These are phyloP conservation scores for Elsinoe necatrix DNA, from an alignment of 2,329 filamentous ascomycete species.

Conservation along the genomic window DNA sequence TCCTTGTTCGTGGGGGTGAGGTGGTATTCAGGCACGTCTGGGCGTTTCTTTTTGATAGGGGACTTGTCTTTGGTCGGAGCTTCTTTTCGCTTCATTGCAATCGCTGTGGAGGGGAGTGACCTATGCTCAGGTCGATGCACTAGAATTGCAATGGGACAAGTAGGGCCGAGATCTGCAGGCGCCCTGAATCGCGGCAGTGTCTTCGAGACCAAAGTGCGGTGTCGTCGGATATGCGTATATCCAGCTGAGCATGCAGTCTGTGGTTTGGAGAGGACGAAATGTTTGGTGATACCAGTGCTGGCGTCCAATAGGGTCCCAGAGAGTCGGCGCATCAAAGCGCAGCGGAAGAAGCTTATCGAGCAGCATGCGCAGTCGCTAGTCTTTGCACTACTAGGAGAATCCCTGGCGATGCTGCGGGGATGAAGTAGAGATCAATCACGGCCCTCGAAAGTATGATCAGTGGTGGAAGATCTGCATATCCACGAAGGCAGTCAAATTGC, in stretches of 20 bases:
- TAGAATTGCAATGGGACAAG: neutral
- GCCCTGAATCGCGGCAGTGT: neutral
- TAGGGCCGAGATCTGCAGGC: neutral
- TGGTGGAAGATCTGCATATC: conserved; percentile 10
- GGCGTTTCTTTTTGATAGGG: conserved; percentile 16
- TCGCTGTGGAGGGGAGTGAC: neutral
- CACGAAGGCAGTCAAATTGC: neutral
- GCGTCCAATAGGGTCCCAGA: conserved; percentile 6
- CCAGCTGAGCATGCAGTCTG: neutral
- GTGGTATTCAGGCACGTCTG: conserved; percentile 39
- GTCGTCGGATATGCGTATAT: neutral
- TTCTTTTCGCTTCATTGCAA: conserved; percentile 24
- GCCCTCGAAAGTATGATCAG: neutral
- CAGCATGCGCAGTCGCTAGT: neutral
- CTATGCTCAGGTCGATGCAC: neutral
- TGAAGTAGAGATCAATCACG: neutral
- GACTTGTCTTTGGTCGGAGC: conserved; percentile 24
- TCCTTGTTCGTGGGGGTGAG: conserved; percentile 35
- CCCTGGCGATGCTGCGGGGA: conserved; percentile 3
- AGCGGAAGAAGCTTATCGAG: conserved; percentile 6
- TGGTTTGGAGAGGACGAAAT: neutral
- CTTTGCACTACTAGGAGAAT: neutral
- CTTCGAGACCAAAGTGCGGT: neutral
- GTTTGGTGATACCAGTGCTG: neutral
- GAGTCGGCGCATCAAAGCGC: conserved; percentile 4